phyloP scores from a whole-genome alignment of 352 stramenopile genomes.

The Pythium vanterpoolii region DNA sequence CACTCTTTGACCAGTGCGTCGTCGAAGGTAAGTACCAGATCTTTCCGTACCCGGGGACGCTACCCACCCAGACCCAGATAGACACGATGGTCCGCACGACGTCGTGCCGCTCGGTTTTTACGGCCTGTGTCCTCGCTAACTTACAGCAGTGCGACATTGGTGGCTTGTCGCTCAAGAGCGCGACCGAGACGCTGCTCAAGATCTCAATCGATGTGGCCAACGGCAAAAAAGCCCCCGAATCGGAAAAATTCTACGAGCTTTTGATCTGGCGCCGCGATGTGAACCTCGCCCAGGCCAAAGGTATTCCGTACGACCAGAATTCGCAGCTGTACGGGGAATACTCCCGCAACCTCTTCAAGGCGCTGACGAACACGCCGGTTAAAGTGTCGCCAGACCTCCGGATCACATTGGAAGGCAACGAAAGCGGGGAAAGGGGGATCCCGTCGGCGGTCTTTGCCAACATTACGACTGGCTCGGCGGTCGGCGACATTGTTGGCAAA shows the following conservation, averaged over 20 bases:
- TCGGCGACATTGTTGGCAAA: conserved; percentile 21
- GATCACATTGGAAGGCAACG: conserved; percentile 37
- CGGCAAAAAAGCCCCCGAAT: conserved; percentile 26
- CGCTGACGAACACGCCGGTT: conserved; percentile 31
- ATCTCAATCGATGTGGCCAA: conserved; percentile 51
- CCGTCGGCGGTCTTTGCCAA: conserved; percentile 24
- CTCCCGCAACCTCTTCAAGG: conserved; percentile 33
- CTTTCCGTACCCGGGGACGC: conserved; percentile 48
- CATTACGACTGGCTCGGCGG: conserved; percentile 16
- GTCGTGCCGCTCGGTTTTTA: conserved; percentile 54
- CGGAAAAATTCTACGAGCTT: conserved; percentile 44
- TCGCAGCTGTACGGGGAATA: conserved; percentile 46
- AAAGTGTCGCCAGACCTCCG: conserved; percentile 36
- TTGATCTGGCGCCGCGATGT: conserved; percentile 53
- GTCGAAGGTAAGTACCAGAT: conserved; percentile 53
- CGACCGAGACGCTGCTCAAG: conserved; percentile 56
- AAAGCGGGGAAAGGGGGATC: background rate
- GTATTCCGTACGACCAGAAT: conserved; percentile 40
- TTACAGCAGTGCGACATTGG: conserved; percentile 50
- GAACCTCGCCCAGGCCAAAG: conserved; percentile 37
- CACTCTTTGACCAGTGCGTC: conserved; percentile 56
- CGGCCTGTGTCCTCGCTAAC: conserved; percentile 43
- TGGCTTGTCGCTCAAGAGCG: conserved; percentile 44
- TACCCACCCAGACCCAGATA: conserved; percentile 48
- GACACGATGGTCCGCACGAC: conserved; percentile 43